phyloP scores from a whole-genome alignment of 495 filamentous ascomycete genomes.

The Penicillium tannophilum region DNA sequence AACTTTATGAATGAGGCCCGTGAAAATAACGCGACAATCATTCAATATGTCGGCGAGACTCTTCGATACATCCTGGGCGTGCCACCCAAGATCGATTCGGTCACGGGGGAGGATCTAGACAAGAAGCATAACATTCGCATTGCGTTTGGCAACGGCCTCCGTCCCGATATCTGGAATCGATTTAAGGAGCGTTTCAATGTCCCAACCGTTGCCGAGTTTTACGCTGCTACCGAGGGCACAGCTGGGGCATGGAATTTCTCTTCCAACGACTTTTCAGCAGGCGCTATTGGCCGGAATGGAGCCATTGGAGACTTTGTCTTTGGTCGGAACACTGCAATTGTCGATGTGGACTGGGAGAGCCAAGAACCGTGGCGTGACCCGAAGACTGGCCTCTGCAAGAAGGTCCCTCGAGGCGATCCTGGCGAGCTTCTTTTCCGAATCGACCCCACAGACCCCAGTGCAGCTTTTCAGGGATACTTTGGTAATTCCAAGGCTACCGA shows the following conservation, averaged over 20 bases:
- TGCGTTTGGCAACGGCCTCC: constrained; percentile 91
- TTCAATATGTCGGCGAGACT: constrained; percentile 96
- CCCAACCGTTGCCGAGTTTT: constrained; percentile 82
- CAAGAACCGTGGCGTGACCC: constrained; percentile 72
- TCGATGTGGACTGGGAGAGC: constrained; percentile 71
- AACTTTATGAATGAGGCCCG: constrained; percentile 84
- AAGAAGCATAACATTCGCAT: constrained; percentile 72
- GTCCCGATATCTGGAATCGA: constrained; percentile 86
- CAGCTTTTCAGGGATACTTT: constrained; percentile 85
- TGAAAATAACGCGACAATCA: constrained; percentile 70
- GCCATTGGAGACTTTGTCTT: constrained; percentile 58
- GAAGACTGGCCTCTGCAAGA: constrained; percentile 70
- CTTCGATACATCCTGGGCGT: constrained; percentile 85
- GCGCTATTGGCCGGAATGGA: constrained; percentile 82
- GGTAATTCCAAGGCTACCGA: constrained; percentile 73
- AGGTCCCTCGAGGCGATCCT: constrained; percentile 59
- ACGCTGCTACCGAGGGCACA: constrained; percentile 82
- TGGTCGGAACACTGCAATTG: constrained; percentile 54
- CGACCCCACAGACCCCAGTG: constrained; percentile 62
- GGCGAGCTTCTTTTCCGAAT: constrained; percentile 82
- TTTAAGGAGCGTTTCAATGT: constrained; percentile 91
- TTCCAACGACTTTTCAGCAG: constrained; percentile 72
- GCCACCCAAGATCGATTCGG: constrained; percentile 62
- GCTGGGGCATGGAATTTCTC: constrained; percentile 73
- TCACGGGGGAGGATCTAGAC: constrained; percentile 73